These are phyloP conservation scores for Globisporangium nagaii DNA, from an alignment of 352 stramenopile species.

Conservation along the genomic window DNA sequence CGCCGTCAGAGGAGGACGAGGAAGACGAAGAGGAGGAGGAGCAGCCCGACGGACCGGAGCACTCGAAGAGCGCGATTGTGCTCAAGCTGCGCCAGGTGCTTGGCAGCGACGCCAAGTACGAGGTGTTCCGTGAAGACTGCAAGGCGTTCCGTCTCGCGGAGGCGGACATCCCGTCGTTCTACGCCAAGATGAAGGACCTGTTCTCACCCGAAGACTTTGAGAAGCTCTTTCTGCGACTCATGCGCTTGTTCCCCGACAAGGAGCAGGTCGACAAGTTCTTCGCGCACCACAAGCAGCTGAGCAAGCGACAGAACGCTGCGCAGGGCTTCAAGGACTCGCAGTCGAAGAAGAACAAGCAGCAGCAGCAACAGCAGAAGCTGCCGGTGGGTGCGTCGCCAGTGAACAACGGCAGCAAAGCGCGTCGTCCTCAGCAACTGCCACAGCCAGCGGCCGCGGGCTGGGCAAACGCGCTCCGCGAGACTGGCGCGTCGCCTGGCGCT, in stretches of 20 bases:
- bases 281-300: constrained; percentile 48
- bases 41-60: constrained; percentile 10
- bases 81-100: constrained; percentile 74
- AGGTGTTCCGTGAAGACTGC: constrained; percentile 76
- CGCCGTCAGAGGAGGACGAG: constrained; percentile 14
- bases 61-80: constrained; percentile 72
- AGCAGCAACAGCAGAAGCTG: constrained; percentile 21
- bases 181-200: constrained; percentile 57
- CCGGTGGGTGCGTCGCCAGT: constrained; percentile 5
- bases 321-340: constrained; percentile 37
- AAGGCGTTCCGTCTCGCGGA: constrained; percentile 60
- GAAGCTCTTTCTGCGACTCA: constrained; percentile 73
- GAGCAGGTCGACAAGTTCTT: constrained; percentile 63
- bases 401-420: constrained; percentile 10
- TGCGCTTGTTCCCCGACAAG: constrained; percentile 63
- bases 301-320: constrained; percentile 25
- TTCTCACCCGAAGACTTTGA: constrained; percentile 62
- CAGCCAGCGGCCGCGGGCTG: constrained; percentile 47
- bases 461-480: constrained; percentile 69
- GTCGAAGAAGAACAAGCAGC: constrained; percentile 44
- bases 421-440: constrained; percentile 21
- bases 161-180: constrained; percentile 61
- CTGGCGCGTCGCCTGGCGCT: constrained; percentile 25
- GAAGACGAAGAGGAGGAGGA: constrained; percentile 38
- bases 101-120: constrained; percentile 77